These are phyloP conservation scores for Silene noctiflora DNA, from an alignment of 179 eudicot species.

Conservation along the genomic window DNA sequence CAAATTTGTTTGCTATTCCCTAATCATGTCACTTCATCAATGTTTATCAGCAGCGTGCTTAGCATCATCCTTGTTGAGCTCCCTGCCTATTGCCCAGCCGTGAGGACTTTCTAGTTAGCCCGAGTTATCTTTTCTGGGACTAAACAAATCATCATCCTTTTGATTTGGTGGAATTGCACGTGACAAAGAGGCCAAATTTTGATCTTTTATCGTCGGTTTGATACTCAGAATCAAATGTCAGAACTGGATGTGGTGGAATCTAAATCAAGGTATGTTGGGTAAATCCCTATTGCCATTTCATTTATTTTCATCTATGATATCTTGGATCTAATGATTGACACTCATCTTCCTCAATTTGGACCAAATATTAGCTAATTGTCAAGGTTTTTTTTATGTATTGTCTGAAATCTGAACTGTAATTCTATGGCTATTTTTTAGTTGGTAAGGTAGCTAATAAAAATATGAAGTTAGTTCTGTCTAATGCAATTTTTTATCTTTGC, in stretches of 20 bases:
- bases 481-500: background rate
- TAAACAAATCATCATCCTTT: constrained; percentile 2
- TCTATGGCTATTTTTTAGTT: background rate
- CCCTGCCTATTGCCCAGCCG: background rate
- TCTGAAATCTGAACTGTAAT: background rate
- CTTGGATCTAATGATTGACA: background rate
- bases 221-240: constrained; percentile 30
- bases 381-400: background rate
- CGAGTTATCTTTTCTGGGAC: background rate
- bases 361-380: background rate
- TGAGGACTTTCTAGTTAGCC: background rate
- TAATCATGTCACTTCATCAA: background rate
- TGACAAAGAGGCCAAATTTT: constrained; percentile 13
- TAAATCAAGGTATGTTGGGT: constrained; percentile 27
- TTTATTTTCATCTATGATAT: background rate
- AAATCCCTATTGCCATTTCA: background rate
- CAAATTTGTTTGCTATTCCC: background rate
- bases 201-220: constrained; percentile 2
- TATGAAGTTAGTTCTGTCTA: background rate
- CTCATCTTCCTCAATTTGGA: background rate
- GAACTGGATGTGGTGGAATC: constrained; percentile 44
- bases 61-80: background rate
- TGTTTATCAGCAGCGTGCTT: constrained; percentile 3
- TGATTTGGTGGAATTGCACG: background rate
- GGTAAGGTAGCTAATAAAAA: constrained; percentile 2